Evolutionary conservation across 1,284 basidiomycete genomes (phyloP).

Genomic region (Sanguinoderma infundibulare): DNA sequence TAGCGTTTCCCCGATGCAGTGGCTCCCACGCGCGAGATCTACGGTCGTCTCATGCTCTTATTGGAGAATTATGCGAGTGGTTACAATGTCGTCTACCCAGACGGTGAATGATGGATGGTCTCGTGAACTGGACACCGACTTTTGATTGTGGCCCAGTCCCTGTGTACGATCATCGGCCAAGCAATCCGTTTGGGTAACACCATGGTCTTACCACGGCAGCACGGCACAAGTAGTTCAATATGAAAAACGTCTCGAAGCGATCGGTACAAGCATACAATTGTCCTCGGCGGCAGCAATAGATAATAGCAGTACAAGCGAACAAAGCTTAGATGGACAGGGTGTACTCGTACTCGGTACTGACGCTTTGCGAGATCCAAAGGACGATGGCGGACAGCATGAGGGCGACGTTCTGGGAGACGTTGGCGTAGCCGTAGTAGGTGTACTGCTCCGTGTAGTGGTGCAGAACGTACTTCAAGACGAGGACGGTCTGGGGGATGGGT

Average conservation of each 20-base stretch:
- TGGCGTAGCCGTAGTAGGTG: conserved; percentile 93
- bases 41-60: no score
- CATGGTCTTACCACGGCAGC: not conserved
- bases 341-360: conserved; percentile 86
- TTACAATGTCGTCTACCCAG: no score
- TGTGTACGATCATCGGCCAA: no score
- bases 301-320: conserved; percentile 9
- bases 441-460: conserved; percentile 76
- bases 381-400: conserved; percentile 91
- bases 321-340: conserved; percentile 72
- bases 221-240: not conserved
- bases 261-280: conserved; percentile 6
- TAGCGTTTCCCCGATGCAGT: no score
- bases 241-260: not conserved
- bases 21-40: no score
- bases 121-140: no score
- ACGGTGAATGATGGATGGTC: no score
- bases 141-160: no score
- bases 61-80: no score
- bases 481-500: conserved; percentile 64
- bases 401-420: conserved; percentile 89
- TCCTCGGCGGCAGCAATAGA: not conserved
- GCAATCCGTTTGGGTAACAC: no score
- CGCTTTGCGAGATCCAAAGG: conserved; percentile 87
- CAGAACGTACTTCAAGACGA: conserved; percentile 93